phyloP scores from a whole-genome alignment of 768 basidiomycete genomes.

The Coprinopsis cinerea region DNA sequence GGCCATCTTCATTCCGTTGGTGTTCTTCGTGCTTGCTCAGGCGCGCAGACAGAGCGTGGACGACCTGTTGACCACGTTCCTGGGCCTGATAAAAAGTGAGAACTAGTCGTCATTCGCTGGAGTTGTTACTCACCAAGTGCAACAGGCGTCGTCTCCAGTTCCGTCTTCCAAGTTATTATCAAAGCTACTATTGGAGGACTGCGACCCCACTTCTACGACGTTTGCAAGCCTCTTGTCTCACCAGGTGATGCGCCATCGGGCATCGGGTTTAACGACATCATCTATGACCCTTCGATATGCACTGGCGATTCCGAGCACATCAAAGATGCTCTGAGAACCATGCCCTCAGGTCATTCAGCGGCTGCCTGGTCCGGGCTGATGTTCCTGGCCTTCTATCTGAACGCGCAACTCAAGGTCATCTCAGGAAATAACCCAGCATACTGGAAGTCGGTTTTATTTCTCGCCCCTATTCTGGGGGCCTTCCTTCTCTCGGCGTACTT shows the following conservation, averaged over 20 bases:
- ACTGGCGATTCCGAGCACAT: slow-evolving; percentile 51
- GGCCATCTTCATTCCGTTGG: slow-evolving; percentile 48
- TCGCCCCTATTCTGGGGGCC: slow-evolving; percentile 51
- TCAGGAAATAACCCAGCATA: slow-evolving; percentile 55
- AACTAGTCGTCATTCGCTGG: not conserved
- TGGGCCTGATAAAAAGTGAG: slow-evolving; percentile 51
- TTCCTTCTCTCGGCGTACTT: slow-evolving; percentile 49
- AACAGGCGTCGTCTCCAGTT: slow-evolving; percentile 25
- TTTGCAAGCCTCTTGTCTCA: slow-evolving; percentile 41
- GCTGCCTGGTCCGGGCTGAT: slow-evolving; percentile 53
- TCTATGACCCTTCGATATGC: slow-evolving; percentile 48
- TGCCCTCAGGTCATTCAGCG: slow-evolving; percentile 54
- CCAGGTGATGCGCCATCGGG: slow-evolving; percentile 27
- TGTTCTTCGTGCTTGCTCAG: slow-evolving; percentile 50
- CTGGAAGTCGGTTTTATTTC: slow-evolving; percentile 58
- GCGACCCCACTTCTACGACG: slow-evolving; percentile 46
- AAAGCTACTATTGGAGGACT: slow-evolving; percentile 51
- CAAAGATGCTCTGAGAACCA: slow-evolving; percentile 50
- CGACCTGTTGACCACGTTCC: slow-evolving; percentile 42
- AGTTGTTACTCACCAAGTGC: not conserved
- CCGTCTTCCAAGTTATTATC: slow-evolving; percentile 40
- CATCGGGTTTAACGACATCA: slow-evolving; percentile 40
- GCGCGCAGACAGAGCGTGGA: slow-evolving; percentile 39
- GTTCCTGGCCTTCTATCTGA: slow-evolving; percentile 40
- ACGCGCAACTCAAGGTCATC: slow-evolving; percentile 55